Percentiles rank a stretch among this genome's conserved stretches.
Conservation (phyloP, 768 basidiomycete species). For the Macrolepiota dolichaula region DNA sequence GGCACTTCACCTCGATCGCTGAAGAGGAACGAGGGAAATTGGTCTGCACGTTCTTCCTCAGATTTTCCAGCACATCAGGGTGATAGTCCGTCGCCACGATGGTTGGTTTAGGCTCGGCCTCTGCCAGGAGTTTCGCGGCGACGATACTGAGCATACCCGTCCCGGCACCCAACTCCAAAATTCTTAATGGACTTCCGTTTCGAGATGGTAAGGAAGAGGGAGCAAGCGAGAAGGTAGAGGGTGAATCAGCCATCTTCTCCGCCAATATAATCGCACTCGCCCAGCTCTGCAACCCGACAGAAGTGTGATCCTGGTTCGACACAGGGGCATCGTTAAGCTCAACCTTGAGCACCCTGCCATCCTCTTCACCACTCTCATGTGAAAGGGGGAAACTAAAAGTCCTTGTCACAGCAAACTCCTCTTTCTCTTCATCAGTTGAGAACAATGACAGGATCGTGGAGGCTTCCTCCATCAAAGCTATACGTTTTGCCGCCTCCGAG, state of each 20-base stretch:
- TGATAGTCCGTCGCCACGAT: conserved; percentile 80
- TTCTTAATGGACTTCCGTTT: conserved; percentile 25
- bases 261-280: conserved; percentile 73
- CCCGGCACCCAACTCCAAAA: conserved; percentile 84
- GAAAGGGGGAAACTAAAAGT: conserved; percentile 44
- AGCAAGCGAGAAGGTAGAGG: conserved; percentile 32
- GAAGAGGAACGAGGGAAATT: conserved; percentile 34
- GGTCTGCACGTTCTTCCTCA: conserved; percentile 51
- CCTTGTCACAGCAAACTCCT: conserved; percentile 45
- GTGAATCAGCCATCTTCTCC: conserved; percentile 52
- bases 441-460: conserved; percentile 55
- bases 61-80: conserved; percentile 68
- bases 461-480: conserved; percentile 50
- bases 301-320: conserved; percentile 64
- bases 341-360: conserved; percentile 31
- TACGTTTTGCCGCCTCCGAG: conserved; percentile 37
- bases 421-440: conserved; percentile 37
- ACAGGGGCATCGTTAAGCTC: conserved; percentile 72
- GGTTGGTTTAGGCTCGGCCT: conserved; percentile 18
- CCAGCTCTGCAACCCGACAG: conserved; percentile 85
- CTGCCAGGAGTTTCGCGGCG: conserved; percentile 38
- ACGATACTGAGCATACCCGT: conserved; percentile 82
- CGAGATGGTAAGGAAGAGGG: not conserved
- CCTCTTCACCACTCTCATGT: conserved; percentile 9
- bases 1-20: conserved; percentile 39